Conservation (phyloP, 495 filamentous ascomycete genomes). For the Entonaema liquescens region DNA sequence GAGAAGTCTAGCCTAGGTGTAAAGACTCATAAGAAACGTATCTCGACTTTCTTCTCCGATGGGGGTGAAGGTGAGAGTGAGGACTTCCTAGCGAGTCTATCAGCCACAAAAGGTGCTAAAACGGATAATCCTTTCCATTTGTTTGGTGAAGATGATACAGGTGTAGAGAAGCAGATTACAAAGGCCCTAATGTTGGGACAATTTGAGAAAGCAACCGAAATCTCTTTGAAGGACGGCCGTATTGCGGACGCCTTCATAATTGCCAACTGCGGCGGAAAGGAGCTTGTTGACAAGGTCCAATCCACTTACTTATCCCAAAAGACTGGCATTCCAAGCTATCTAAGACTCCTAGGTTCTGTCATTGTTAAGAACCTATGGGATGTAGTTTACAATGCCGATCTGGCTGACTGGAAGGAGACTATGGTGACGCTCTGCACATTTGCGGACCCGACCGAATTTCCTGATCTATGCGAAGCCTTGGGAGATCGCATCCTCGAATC, state of each 20-base stretch:
- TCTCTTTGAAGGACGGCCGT: slow-evolving; percentile 85
- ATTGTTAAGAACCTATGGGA: slow-evolving; percentile 98
- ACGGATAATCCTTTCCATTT: slow-evolving; percentile 66
- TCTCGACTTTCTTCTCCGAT: slow-evolving; percentile 84
- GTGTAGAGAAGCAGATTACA: slow-evolving; percentile 87
- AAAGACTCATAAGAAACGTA: slow-evolving; percentile 62
- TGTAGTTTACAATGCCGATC: slow-evolving; percentile 92
- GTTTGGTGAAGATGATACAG: slow-evolving; percentile 78
- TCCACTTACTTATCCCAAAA: slow-evolving; percentile 88
- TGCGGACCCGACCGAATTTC: slow-evolving; percentile 87
- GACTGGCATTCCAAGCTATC: slow-evolving; percentile 84
- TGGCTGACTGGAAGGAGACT: slow-evolving; percentile 94
- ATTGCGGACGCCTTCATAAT: slow-evolving; percentile 98
- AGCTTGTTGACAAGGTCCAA: slow-evolving; percentile 93
- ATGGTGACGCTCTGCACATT: slow-evolving; percentile 97
- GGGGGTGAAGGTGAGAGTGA: slow-evolving; percentile 75
- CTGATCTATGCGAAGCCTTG: slow-evolving; percentile 94
- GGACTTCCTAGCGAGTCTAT: slow-evolving; percentile 83
- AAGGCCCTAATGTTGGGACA: slow-evolving; percentile 85
- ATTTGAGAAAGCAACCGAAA: slow-evolving; percentile 88
- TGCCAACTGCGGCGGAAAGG: slow-evolving; percentile 93
- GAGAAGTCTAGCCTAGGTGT: slow-evolving; percentile 52
- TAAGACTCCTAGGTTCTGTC: slow-evolving; percentile 88
- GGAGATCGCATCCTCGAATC: slow-evolving; percentile 90
- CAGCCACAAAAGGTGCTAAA: slow-evolving; percentile 61